phyloP scores from a whole-genome alignment of 345 rosid genomes.

The Linum trigynum region DNA sequence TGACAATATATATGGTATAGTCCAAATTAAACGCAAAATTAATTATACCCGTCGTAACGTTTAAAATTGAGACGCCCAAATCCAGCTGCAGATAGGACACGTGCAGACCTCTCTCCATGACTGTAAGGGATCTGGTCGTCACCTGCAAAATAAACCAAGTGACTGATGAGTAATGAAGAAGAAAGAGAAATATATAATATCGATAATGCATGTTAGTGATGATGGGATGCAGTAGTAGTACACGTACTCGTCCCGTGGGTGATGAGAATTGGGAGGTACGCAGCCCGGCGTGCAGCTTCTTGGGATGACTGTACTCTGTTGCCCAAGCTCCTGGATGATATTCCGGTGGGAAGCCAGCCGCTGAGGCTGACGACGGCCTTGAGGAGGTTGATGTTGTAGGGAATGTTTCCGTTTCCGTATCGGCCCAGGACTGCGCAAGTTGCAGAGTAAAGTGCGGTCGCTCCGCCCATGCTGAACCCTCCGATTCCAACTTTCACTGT shows the following conservation, averaged over 20 bases:
- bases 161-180: no score
- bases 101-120: not conserved
- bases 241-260: constrained; percentile 35
- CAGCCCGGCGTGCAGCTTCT: constrained; percentile 39
- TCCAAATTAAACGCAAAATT: no score
- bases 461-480: constrained; percentile 31
- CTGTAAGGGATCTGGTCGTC: constrained; percentile 2
- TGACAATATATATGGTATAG: no score
- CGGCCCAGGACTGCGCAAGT: constrained; percentile 24
- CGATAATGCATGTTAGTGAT: no score
- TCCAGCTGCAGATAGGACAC: not conserved
- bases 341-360: constrained; percentile 25
- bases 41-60: not conserved
- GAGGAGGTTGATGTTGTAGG: constrained; percentile 22
- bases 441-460: constrained; percentile 26
- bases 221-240: no score
- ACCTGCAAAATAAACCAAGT: no score
- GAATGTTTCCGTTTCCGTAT: constrained; percentile 16
- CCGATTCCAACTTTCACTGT: constrained; percentile 30
- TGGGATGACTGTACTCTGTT: constrained; percentile 30
- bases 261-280: constrained; percentile 36
- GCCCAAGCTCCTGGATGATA: constrained; percentile 25
- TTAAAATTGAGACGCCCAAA: not conserved
- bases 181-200: not conserved
- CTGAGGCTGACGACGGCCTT: constrained; percentile 26